Percentiles rank a stretch among this genome's conserved stretches.
Evolutionary conservation across 2,329 filamentous ascomycete species (phyloP).

Genomic region (Pseudogymnoascus sp.): DNA sequence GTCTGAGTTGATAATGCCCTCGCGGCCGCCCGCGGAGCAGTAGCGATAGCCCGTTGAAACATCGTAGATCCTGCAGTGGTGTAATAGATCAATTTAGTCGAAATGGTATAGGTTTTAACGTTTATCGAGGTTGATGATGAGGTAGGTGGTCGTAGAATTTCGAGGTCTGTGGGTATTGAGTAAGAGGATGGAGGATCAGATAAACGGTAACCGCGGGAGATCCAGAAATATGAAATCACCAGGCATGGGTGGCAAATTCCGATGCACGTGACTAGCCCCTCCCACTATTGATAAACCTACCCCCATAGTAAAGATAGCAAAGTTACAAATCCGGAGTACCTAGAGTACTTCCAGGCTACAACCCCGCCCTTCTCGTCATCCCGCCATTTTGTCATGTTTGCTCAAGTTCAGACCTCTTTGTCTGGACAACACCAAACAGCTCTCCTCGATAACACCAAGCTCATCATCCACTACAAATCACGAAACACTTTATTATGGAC

Average conservation of each 20-base stretch:
- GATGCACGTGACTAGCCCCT: background rate
- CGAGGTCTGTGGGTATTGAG: constrained; percentile 6
- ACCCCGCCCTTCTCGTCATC: constrained; percentile 1
- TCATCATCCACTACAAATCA: background rate
- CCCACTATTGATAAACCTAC: background rate
- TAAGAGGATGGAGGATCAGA: constrained; percentile 2
- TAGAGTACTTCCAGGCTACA: background rate
- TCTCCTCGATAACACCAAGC: background rate
- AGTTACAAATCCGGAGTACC: constrained; percentile 3
- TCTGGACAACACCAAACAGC: background rate
- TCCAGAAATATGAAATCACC: constrained; percentile 7
- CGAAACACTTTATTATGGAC: background rate
- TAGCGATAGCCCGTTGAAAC: constrained; percentile 25
- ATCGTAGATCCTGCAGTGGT: constrained; percentile 14
- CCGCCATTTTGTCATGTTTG: constrained; percentile 8
- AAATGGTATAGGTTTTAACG: background rate
- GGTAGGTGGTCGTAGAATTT: background rate
- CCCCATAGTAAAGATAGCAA: background rate
- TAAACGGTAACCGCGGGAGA: constrained; percentile 2
- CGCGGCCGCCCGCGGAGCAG: constrained; percentile 23
- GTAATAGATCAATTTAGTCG: background rate
- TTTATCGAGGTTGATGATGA: background rate
- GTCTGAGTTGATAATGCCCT: constrained; percentile 22
- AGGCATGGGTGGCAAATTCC: background rate
- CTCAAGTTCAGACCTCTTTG: constrained; percentile 1